phyloP scores from a whole-genome alignment of 768 basidiomycete genomes.

The Suillus sp. region DNA sequence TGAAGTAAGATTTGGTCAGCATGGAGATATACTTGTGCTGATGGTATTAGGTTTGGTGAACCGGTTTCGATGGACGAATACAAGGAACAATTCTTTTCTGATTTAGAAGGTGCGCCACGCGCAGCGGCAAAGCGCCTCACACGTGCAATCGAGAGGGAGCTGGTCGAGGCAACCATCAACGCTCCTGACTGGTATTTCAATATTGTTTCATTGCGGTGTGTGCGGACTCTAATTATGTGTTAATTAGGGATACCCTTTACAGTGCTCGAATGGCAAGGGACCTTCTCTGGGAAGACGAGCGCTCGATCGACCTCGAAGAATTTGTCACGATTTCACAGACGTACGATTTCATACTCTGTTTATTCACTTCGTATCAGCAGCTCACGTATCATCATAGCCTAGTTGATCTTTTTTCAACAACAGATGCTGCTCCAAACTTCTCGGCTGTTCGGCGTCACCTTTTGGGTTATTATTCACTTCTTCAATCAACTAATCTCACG shows the following conservation, averaged over 20 bases:
- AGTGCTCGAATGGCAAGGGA: conserved; percentile 92
- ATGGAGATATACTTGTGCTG: conserved; percentile 11
- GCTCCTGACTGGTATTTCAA: conserved; percentile 84
- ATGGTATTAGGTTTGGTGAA: conserved; percentile 68
- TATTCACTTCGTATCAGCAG: conserved; percentile 12
- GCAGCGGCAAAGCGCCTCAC: conserved; percentile 88
- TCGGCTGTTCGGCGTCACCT: conserved; percentile 66
- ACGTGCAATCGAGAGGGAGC: conserved; percentile 64
- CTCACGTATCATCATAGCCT: conserved; percentile 53
- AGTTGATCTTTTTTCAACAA: conserved; percentile 82
- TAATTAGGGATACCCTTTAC: conserved; percentile 82
- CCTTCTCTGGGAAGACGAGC: conserved; percentile 86
- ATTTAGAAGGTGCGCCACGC: conserved; percentile 65
- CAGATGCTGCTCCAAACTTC: conserved; percentile 61
- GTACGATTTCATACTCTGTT: conserved; percentile 49
- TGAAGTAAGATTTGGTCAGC: conserved; percentile 54
- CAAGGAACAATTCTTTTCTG: conserved; percentile 75
- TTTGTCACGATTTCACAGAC: conserved; percentile 88
- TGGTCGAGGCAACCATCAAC: conserved; percentile 83
- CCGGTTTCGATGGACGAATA: conserved; percentile 79
- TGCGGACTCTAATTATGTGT: conserved; percentile 23
- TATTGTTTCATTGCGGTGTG: conserved; percentile 22
- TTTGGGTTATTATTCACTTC: conserved; percentile 85
- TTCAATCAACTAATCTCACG: conserved; percentile 78
- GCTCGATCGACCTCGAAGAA: conserved; percentile 74